phyloP scores from a whole-genome alignment of 208 protist genomes.

The Wallacemonas collosoma region DNA sequence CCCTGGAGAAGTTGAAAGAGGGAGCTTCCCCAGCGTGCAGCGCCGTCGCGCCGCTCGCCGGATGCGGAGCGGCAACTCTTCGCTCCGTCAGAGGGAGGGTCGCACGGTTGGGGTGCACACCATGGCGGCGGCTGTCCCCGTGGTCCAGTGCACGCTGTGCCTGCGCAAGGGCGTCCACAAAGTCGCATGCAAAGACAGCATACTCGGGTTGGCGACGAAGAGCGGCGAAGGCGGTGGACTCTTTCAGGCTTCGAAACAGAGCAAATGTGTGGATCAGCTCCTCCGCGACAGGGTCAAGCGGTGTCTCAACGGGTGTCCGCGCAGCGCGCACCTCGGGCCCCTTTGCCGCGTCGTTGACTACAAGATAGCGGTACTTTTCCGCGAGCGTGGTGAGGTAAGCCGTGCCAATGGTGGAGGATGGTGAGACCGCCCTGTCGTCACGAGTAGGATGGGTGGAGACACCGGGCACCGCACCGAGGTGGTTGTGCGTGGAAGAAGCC shows the following conservation, averaged over 20 bases:
- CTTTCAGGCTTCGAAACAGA: conserved; percentile 32
- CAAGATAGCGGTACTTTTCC: conserved; percentile 10
- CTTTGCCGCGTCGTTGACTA: not conserved
- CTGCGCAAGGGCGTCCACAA: conserved; percentile 36
- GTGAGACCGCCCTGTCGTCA: not conserved
- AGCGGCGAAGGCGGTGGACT: conserved; percentile 26
- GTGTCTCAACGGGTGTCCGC: not conserved
- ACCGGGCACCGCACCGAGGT: too few species aligned
- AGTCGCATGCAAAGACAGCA: conserved; percentile 46
- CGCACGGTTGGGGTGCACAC: not conserved
- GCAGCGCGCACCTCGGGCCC: not conserved
- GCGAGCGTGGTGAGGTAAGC: not conserved
- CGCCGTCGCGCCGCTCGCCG: not conserved
- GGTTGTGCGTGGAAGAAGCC: not conserved
- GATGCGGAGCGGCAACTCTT: not conserved
- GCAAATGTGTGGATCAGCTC: not conserved
- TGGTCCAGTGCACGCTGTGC: conserved; percentile 25
- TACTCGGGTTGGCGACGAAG: conserved; percentile 38
- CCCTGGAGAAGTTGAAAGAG: not conserved
- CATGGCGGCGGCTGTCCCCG: conserved; percentile 24
- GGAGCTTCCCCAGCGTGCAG: not conserved
- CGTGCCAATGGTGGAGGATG: not conserved
- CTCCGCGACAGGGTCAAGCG: conserved; percentile 11
- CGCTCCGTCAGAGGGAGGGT: not conserved
- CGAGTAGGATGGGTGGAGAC: not conserved